Evolutionary conservation across 2,329 filamentous ascomycete species (phyloP), one percentile per base, ranked within the genome.

Genomic region (Tolypocladium tundrense): DNA sequence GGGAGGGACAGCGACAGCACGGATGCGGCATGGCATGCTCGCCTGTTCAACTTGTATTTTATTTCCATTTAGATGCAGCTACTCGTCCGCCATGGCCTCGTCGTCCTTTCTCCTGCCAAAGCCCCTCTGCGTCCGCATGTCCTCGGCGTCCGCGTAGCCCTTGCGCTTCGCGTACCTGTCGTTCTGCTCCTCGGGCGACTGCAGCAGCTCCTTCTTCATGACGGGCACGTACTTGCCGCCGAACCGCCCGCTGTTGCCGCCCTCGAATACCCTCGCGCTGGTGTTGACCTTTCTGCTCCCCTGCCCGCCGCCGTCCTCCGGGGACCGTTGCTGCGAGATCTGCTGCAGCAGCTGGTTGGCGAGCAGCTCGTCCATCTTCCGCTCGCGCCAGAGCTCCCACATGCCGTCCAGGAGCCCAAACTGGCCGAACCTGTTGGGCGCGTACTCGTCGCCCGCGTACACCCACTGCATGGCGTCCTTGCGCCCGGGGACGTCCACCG

Each of bases 291-390:
- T 69, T 54, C 63, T 60, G 51, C 76, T 67, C 53, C 79, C 75
- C 67, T 42, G 58, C 56, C 56, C 80, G 59, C 73, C 75, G 58
- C 72, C 75, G 13, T 45, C 55, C 35, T 60, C 24, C 9, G 43
- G 16, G 4, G 43, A 59, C 35, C 74, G 74, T 63, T 79, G 77
- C 1, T 61, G 66, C 33, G 78, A 73, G 9, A 84, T 74, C 51
- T 87, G 73, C 66, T 89, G 83, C 60, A 97, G 76, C 55, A 99
- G 75, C 64, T 85, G 83, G 59, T 83, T 86, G 0, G 90, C 85
- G 58, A 99, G 77, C 56, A 96, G 77, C 77, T 97, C 94, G 67
- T 97, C 91, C 64, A 97, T 89, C 77, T 96, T 96, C 57, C 83
- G 79, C 67, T 86, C 83, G 60, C 90, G 83, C 93, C 94, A 99